Conservation (phyloP, 306 rosid species). For the Myrica gale region DNA sequence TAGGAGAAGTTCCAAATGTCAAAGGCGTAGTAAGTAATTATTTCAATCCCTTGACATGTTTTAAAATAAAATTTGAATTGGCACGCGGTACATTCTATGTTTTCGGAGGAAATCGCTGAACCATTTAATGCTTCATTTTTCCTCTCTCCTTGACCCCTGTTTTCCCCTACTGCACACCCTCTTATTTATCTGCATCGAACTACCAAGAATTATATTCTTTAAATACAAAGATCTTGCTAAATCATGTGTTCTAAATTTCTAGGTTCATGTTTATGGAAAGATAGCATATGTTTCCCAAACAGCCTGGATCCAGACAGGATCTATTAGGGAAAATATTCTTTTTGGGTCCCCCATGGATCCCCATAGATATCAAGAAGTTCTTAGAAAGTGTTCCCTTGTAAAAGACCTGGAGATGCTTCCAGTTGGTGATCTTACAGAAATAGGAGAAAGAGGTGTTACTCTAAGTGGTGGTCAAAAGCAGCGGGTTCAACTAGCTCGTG, state of each 20-base stretch:
- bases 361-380: slow-evolving; percentile 47
- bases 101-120: background rate
- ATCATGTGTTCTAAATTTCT: slow-evolving; percentile 6
- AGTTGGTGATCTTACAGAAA: slow-evolving; percentile 48
- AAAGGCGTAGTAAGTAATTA: slow-evolving; percentile 28
- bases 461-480: slow-evolving; percentile 62
- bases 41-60: background rate
- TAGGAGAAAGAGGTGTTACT: slow-evolving; percentile 61
- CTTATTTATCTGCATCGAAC: slow-evolving; percentile 2
- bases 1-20: slow-evolving; percentile 35
- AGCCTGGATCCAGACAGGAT: slow-evolving; percentile 64
- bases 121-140: background rate
- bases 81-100: background rate
- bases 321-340: slow-evolving; percentile 48
- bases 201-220: background rate
- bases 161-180: background rate
- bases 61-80: background rate
- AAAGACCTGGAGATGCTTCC: slow-evolving; percentile 63
- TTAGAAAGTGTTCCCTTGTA: slow-evolving; percentile 42
- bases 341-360: slow-evolving; percentile 50
- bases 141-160: background rate
- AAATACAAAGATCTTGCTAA: background rate
- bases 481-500: slow-evolving; percentile 53
- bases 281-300: slow-evolving; percentile 65
- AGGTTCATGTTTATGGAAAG: slow-evolving; percentile 48